These are phyloP conservation scores for Geranomyces variabilis DNA, from an alignment of 192 early-diverging fungal genomes.

Conservation along the genomic window DNA sequence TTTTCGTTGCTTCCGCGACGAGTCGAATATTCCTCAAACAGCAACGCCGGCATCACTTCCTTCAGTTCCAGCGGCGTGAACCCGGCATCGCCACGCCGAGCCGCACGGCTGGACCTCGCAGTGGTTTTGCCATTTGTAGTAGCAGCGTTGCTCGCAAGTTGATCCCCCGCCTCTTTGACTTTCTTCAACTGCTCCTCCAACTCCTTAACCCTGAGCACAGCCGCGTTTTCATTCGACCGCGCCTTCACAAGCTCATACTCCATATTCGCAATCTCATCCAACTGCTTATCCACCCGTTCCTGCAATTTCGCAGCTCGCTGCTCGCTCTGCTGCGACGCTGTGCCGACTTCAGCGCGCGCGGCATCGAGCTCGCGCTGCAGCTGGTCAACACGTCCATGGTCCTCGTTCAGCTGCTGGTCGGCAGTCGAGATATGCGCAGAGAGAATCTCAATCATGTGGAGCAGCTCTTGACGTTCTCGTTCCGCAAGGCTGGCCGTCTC, in stretches of 20 bases:
- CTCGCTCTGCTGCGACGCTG: neutral
- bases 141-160: neutral
- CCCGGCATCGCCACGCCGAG: neutral
- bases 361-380: slow-evolving; percentile 20
- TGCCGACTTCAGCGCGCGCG: neutral
- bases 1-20: neutral
- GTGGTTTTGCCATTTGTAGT: neutral
- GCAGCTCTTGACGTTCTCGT: slow-evolving; percentile 28
- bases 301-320: neutral
- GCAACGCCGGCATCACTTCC: slow-evolving; percentile 16
- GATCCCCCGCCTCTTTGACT: neutral
- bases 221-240: slow-evolving; percentile 9
- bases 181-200: slow-evolving; percentile 16
- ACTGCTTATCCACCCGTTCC: slow-evolving; percentile 17
- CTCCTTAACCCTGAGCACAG: slow-evolving; percentile 11
- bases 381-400: slow-evolving; percentile 4
- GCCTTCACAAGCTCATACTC: slow-evolving; percentile 31
- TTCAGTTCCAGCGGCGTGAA: slow-evolving; percentile 16
- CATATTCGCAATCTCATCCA: slow-evolving; percentile 36
- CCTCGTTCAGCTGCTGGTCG: slow-evolving; percentile 24
- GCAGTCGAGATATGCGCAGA: slow-evolving; percentile 26
- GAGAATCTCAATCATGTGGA: slow-evolving; percentile 31
- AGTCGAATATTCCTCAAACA: slow-evolving; percentile 21
- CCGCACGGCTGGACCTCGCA: neutral
- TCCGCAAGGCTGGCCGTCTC: slow-evolving; percentile 17